Conservation (phyloP, 768 basidiomycete species). For the Crucibulum laeve region DNA sequence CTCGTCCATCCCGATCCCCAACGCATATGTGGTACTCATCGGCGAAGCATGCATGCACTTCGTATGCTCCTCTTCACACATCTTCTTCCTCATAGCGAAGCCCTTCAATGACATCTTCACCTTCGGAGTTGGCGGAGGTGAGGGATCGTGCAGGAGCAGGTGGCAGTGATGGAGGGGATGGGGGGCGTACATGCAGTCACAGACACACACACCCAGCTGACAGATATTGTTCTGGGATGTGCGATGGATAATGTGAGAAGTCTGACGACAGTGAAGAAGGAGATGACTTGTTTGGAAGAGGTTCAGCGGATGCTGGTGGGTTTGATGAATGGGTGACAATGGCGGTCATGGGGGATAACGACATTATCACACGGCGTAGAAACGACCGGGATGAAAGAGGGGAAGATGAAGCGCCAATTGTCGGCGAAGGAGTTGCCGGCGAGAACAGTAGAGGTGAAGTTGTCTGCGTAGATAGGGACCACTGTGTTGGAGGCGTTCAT, state of each 20-base stretch:
- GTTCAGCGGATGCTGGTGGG: too few relatives aligned
- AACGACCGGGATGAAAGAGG: too few relatives aligned
- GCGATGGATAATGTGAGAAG: not conserved
- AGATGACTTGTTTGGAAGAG: too few relatives aligned
- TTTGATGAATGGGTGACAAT: too few relatives aligned
- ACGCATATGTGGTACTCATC: constrained; percentile 3
- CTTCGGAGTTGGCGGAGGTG: constrained; percentile 23
- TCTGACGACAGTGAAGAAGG: not conserved
- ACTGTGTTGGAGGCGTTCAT: too few relatives aligned
- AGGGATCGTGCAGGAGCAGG: constrained; percentile 3
- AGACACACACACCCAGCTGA: not conserved
- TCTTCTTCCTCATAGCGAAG: constrained; percentile 50
- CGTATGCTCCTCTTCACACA: constrained; percentile 37
- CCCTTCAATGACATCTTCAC: constrained; percentile 60
- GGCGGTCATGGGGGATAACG: too few relatives aligned
- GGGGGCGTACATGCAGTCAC: not conserved
- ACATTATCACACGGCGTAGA: too few relatives aligned
- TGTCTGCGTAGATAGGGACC: too few relatives aligned
- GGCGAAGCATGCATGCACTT: constrained; percentile 10
- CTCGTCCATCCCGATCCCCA: not conserved
- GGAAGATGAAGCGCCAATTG: too few relatives aligned
- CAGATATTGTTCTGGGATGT: not conserved
- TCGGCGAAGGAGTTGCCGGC: too few relatives aligned
- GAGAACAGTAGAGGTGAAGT: too few relatives aligned
- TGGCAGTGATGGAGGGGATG: constrained; percentile 4